Conservation (phyloP, 2,329 filamentous ascomycete genomes). For the Fusarium camptoceras region DNA sequence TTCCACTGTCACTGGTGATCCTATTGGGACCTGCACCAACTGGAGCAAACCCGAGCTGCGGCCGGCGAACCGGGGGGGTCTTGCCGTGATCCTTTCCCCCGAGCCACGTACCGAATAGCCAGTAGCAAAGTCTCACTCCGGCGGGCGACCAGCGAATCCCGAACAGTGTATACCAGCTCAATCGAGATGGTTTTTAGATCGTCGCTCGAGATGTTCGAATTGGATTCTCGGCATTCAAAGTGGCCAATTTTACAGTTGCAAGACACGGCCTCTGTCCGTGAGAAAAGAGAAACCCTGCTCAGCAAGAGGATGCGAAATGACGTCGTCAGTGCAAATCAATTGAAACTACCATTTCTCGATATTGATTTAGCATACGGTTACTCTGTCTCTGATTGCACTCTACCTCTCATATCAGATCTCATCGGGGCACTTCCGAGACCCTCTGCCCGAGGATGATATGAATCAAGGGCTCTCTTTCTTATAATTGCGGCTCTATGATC, state of each 20-base stretch:
- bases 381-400: not conserved
- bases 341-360: not conserved
- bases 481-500: not conserved
- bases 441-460: constrained; percentile 39
- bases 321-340: constrained; percentile 13
- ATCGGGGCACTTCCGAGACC: constrained; percentile 30
- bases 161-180: constrained; percentile 3
- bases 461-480: constrained; percentile 17
- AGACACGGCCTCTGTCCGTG: constrained; percentile 13
- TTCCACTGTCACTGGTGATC: constrained; percentile 36
- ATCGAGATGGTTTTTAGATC: constrained; percentile 16
- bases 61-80: constrained; percentile 47
- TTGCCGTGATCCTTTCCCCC: constrained; percentile 48
- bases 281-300: constrained; percentile 7
- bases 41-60: constrained; percentile 37
- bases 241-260: constrained; percentile 18
- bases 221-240: constrained; percentile 27
- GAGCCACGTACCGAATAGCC: constrained; percentile 45
- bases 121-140: constrained; percentile 22
- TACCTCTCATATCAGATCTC: constrained; percentile 9
- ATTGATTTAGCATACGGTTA: not conserved
- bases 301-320: constrained; percentile 12
- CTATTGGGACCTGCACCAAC: constrained; percentile 44
- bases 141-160: constrained; percentile 10
- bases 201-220: constrained; percentile 21